Evolutionary conservation across 2,329 filamentous ascomycete species (phyloP).

Genomic region (Neonectria faginata): DNA sequence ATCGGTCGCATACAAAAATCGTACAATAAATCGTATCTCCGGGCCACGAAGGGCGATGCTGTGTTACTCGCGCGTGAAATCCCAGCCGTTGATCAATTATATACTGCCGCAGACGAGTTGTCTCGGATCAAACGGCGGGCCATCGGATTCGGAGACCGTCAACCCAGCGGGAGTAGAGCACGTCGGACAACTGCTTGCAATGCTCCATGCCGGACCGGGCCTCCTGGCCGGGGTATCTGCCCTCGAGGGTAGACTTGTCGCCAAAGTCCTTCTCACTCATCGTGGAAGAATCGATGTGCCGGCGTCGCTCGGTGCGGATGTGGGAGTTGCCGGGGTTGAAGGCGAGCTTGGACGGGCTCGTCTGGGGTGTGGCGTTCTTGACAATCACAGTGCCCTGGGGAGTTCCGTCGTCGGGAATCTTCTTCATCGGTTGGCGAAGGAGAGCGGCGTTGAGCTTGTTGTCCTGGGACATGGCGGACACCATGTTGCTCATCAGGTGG

Average conservation of each 20-base stretch:
- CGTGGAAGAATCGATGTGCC: slow-evolving; percentile 62
- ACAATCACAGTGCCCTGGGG: slow-evolving; percentile 69
- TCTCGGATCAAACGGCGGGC: slow-evolving; percentile 56
- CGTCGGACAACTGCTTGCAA: slow-evolving; percentile 87
- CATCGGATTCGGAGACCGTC: slow-evolving; percentile 82
- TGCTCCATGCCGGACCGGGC: slow-evolving; percentile 86
- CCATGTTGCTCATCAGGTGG: slow-evolving; percentile 81
- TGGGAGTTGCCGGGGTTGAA: slow-evolving; percentile 88
- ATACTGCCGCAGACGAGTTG: neutral
- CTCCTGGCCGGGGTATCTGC: slow-evolving; percentile 67
- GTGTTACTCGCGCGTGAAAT: slow-evolving; percentile 1
- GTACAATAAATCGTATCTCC: slow-evolving; percentile 9
- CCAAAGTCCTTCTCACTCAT: slow-evolving; percentile 60
- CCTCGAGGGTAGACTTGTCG: slow-evolving; percentile 62
- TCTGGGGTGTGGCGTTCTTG: slow-evolving; percentile 61
- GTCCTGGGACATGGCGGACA: slow-evolving; percentile 79
- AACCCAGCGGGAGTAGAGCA: slow-evolving; percentile 90
- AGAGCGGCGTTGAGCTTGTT: slow-evolving; percentile 69
- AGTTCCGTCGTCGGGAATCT: slow-evolving; percentile 57
- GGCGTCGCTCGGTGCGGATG: slow-evolving; percentile 79
- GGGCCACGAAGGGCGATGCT: neutral
- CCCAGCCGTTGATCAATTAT: slow-evolving; percentile 11
- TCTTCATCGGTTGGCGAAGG: slow-evolving; percentile 55
- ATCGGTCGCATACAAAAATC: slow-evolving; percentile 24
- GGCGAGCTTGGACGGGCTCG: slow-evolving; percentile 73